Evolutionary conservation across 2,329 filamentous ascomycete species (phyloP), one percentile per base, ranked within the genome.

Genomic region (Sphaerulina vaccinii): DNA sequence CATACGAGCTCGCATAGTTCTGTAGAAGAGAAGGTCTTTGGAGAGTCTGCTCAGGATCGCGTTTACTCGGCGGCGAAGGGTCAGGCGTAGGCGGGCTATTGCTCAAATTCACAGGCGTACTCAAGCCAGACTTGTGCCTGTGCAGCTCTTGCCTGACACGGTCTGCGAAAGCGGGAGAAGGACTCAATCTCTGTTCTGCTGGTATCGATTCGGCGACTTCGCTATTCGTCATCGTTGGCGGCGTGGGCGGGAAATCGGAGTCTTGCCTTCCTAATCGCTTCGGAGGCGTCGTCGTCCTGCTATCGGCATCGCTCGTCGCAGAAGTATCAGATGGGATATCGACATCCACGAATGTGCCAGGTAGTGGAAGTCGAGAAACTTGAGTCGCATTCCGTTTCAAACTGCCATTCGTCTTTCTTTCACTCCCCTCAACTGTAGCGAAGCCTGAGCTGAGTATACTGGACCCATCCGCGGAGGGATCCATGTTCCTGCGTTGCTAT

Each of bases 181-280:
- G 70, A 49, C 72, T 73, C 16, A 71, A 64, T 18, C 65, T 66
- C 24, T 59, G 66, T 27, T 55, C 42, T n/a, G 33, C 39, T 16
- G 49, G 40, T 15, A 54, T 46, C 23, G 70, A 65, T 52, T 68
- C 59, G 16, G 52, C 51, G 10, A 57, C 54, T 16, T 63, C 60
- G 51, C 59, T 63, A 36, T 59, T 62, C 19, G 60, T 54, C 59
- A 64, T 68, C 5, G 71, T 73, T 10, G 74, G 74, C 23, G 74
- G 74, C 9, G 74, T 76, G 9, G 73, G 73, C 33, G 74, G 74
- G 15, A 76, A 67, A 32, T 69, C 71, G 41, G 61, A 67, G 49
- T 70, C 42, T 22, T 55, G 45, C 19, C 52, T 22, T 24, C 29
- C 27, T n/a, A 44, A 47, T 21, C 21, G 41, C 15, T 39, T 46